Evolutionary conservation across 257 asterid genomes (phyloP), one percentile per base, ranked within the genome.

Genomic region (Knoxia roxburghii): DNA sequence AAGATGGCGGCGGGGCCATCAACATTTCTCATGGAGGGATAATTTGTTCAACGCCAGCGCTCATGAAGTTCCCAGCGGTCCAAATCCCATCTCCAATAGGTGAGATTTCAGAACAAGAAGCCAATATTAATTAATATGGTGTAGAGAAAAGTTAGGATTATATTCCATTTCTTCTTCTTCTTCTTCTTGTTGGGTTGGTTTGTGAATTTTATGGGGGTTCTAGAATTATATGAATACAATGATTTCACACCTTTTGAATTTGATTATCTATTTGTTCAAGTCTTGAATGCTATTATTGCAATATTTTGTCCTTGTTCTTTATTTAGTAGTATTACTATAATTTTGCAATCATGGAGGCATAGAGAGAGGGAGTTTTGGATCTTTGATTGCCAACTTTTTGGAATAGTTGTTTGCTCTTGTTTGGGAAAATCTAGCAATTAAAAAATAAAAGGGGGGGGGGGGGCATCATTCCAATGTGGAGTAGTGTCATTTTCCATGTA

Each of bases 31-130:
- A 20, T 63, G 75, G 76, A 75, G 76, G 52, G 69, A 71, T 73
- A n/a, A 40, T 51, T 43, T 64, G 6, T 79, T 84, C 71, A 78
- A 59, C 57, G 81, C 71, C 26, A 65, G 71, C 72, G 82, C 84
- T 74, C 95, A 87, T 70, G 95, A 87, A 67, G 91, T 87, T 73
- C 95, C 95, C 5, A 87, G 95, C 69, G 91, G 95, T 65, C 89
- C 95, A 74, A 87, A 87, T 73, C 95, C 95, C 69, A 80, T 79
- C 71, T 85, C 89, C 18, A 83, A 85, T 74, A 81, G 83, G 83
- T 76, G 74, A 77, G 41, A 12, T 37, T 3, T 3, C 41, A 37
- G 4, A n/a, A n/a, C 32, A 59, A 58, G 39, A 13, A 61, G 51
- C 4, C 4, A 37, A 9, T 9, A 4, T 37, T 37, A 3, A 14